Evolutionary conservation across 495 filamentous ascomycete genomes (phyloP).

Genomic region (Aspergillus cristatus): DNA sequence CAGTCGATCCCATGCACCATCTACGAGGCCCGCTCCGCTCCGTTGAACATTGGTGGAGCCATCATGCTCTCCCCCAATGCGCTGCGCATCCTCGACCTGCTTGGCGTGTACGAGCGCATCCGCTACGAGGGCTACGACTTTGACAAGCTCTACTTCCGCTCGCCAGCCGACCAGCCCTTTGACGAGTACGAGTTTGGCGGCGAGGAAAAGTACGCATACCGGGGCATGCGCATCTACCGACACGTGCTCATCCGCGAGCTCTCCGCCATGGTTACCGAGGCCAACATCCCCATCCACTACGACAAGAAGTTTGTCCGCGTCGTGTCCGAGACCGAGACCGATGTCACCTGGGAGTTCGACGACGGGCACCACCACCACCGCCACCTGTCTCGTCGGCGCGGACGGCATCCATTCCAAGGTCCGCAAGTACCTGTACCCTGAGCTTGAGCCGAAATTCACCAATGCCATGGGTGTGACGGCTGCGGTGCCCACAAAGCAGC

Average conservation of each 20-base stretch:
- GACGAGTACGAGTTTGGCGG: constrained; percentile 39
- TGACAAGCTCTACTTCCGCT: constrained; percentile 31
- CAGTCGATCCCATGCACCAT: constrained; percentile 30
- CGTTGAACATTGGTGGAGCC: constrained; percentile 34
- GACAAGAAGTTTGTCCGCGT: constrained; percentile 31
- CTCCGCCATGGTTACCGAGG: constrained; percentile 18
- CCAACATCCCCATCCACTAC: constrained; percentile 29
- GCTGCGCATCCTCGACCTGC: constrained; percentile 34
- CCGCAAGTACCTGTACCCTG: constrained; percentile 25
- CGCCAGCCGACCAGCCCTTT: constrained; percentile 21
- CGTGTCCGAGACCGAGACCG: constrained; percentile 18
- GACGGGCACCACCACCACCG: constrained; percentile 24
- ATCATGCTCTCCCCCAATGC: constrained; percentile 46
- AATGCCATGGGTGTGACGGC: constrained; percentile 20
- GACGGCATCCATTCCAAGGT: constrained; percentile 44
- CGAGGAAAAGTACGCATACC: constrained; percentile 31
- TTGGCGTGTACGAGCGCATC: constrained; percentile 36
- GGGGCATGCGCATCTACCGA: constrained; percentile 39
- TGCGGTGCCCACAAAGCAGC: constrained; percentile 15
- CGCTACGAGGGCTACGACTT: constrained; percentile 24
- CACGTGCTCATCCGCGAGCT: constrained; percentile 34
- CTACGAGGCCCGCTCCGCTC: constrained; percentile 32
- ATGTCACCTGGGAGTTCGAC: constrained; percentile 31
- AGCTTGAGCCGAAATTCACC: constrained; percentile 19
- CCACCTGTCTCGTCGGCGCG: constrained; percentile 33